phyloP scores from a whole-genome alignment of 257 asterid genomes.

The Paulownia fortunei region DNA sequence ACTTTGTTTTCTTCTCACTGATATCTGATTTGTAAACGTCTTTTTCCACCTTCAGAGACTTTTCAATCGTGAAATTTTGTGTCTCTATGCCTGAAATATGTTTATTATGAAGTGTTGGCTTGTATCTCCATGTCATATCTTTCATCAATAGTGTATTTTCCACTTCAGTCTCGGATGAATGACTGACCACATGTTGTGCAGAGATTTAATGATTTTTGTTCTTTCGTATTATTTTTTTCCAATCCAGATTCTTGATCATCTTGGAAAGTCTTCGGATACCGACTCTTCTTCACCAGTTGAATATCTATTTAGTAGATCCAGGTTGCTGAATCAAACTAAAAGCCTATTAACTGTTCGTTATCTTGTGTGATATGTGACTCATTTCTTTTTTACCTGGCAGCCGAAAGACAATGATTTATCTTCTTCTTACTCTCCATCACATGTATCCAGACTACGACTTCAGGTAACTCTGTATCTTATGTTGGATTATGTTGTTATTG shows the following conservation, averaged over 20 bases:
- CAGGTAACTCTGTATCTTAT: slow-evolving; percentile 82
- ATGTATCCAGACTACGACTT: slow-evolving; percentile 94
- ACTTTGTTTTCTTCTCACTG: neutral
- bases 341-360: slow-evolving; percentile 9
- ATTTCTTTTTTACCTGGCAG: slow-evolving; percentile 50
- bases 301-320: slow-evolving; percentile 72
- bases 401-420: slow-evolving; percentile 91
- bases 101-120: slow-evolving; percentile 16
- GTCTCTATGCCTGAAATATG: neutral
- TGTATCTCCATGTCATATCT: neutral
- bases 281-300: slow-evolving; percentile 88
- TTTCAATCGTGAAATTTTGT: neutral
- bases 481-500: slow-evolving; percentile 29
- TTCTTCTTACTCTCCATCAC: slow-evolving; percentile 91
- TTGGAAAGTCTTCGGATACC: slow-evolving; percentile 66
- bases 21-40: neutral
- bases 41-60: neutral
- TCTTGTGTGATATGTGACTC: slow-evolving; percentile 29
- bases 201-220: neutral
- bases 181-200: neutral
- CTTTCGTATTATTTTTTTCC: neutral
- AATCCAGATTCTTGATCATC: slow-evolving; percentile 74
- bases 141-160: neutral
- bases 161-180: neutral
- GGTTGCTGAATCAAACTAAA: slow-evolving; percentile 55